A percentile compares a stretch with the other conserved stretches of the same genome.
Evolutionary conservation across 169 alveolate genomes (phyloP).

Genomic region (Plasmodium coatneyi): DNA sequence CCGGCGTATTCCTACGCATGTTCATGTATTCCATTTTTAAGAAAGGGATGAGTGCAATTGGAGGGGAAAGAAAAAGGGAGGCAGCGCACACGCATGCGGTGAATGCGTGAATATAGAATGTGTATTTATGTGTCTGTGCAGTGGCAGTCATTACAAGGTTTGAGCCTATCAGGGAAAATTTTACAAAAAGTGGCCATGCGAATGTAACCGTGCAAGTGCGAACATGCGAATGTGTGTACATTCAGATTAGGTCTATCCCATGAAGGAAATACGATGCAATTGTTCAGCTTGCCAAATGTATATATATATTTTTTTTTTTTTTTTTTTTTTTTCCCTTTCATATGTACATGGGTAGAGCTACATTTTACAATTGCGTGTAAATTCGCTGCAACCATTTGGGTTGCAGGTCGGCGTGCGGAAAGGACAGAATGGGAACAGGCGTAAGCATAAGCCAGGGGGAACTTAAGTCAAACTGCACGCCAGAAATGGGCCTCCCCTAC

Average conservation of each 20-base stretch:
- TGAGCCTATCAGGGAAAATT: neutral
- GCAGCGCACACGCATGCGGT: neutral
- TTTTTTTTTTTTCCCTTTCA: neutral
- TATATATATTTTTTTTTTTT: neutral
- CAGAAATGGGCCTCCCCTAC: neutral
- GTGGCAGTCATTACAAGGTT: neutral
- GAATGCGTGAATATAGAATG: neutral
- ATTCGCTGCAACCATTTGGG: neutral
- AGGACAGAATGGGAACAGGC: neutral
- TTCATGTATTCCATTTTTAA: conserved; percentile 12
- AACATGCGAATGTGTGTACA: neutral
- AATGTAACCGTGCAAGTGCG: neutral
- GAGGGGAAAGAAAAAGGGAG: neutral
- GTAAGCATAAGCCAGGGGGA: neutral
- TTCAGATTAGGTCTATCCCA: neutral
- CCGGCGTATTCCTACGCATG: neutral
- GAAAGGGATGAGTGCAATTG: neutral
- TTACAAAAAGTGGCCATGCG: neutral
- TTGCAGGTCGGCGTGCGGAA: neutral
- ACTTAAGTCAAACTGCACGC: neutral
- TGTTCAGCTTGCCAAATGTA: neutral
- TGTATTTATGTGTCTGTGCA: neutral
- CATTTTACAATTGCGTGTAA: neutral
- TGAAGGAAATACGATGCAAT: neutral
- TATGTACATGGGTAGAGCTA: neutral